These are phyloP conservation scores for Ceratocystis cubensis DNA, from an alignment of 2,329 filamentous ascomycete genomes.

Conservation along the genomic window DNA sequence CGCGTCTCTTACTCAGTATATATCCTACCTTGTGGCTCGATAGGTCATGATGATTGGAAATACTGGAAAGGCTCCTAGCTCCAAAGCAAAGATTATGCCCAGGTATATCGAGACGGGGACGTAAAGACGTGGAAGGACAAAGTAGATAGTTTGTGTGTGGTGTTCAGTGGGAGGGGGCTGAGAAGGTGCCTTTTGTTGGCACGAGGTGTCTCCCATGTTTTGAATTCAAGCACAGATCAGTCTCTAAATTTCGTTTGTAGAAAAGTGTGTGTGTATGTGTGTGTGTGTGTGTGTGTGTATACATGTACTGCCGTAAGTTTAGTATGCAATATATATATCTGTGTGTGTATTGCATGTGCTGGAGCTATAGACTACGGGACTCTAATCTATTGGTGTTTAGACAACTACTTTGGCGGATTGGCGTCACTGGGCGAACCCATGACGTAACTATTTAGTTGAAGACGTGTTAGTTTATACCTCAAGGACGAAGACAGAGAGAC, in stretches of 20 bases:
- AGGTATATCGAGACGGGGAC: conserved; percentile 14
- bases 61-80: conserved; percentile 16
- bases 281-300: background rate
- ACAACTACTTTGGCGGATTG: conserved; percentile 24
- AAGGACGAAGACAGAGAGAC: too few relatives aligned
- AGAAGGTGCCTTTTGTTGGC: too few relatives aligned
- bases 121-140: conserved; percentile 27
- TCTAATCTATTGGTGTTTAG: background rate
- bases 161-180: conserved; percentile 21
- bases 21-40: conserved; percentile 19
- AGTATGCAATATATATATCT: background rate
- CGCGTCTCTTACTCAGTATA: conserved; percentile 33
- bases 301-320: background rate
- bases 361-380: background rate
- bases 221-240: conserved; percentile 27
- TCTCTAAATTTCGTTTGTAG: conserved; percentile 29
- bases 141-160: conserved; percentile 29
- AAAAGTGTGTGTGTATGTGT: conserved; percentile 15
- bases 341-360: background rate
- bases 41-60: background rate
- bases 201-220: conserved; percentile 23
- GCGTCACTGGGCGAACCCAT: conserved; percentile 28
- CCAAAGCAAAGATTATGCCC: background rate
- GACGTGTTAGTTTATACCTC: conserved; percentile 15
- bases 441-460: conserved; percentile 22